A percentile compares a stretch with the other conserved stretches of the same genome.
Evolutionary conservation across 441 rosid species (phyloP).

Genomic region (Corymbia citriodora): DNA sequence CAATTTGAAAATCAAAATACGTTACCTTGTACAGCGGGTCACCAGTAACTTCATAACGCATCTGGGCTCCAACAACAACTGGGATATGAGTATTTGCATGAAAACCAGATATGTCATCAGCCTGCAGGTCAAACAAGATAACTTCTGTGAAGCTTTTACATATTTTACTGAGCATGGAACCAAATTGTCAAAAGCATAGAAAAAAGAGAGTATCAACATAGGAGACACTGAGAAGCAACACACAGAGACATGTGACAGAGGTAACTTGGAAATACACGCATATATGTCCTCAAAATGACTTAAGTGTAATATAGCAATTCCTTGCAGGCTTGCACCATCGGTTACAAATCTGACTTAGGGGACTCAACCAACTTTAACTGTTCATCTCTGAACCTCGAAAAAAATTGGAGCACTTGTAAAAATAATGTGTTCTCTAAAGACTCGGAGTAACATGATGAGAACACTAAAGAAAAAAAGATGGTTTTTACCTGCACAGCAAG

Average conservation of each 20-base stretch:
- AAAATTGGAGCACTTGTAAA: neutral
- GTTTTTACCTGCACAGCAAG: slow-evolving; percentile 66
- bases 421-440: neutral
- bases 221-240: neutral
- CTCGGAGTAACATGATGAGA: neutral
- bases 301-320: neutral
- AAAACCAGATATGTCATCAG: slow-evolving; percentile 87
- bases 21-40: slow-evolving; percentile 82
- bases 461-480: neutral
- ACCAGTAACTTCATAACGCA: slow-evolving; percentile 86
- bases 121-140: slow-evolving; percentile 35
- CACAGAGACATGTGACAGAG: neutral
- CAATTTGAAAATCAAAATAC: slow-evolving; percentile 1
- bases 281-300: neutral
- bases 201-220: neutral
- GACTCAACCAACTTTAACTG: neutral
- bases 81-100: slow-evolving; percentile 95
- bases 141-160: neutral
- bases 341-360: neutral
- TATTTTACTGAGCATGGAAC: neutral
- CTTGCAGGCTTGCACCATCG: neutral
- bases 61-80: slow-evolving; percentile 80
- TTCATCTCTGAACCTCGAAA: neutral
- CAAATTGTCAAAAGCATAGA: neutral
- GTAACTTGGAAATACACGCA: neutral